Evolutionary conservation across 192 early-diverging fungal genomes (phyloP).

Genomic region (Linnemannia schmuckeri): DNA sequence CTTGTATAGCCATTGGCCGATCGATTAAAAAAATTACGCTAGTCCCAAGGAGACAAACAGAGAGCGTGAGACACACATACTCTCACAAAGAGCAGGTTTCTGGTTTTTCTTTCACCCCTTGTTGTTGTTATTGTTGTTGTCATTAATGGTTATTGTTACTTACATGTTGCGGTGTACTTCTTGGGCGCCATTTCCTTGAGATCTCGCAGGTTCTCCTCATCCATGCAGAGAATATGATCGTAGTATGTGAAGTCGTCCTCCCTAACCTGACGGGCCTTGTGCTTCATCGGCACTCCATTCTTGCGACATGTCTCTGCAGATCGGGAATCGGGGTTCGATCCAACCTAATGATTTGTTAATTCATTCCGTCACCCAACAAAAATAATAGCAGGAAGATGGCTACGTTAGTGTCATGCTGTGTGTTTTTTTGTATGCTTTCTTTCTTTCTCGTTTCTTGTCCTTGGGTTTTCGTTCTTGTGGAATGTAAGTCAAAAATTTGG

Average conservation of each 20-base stretch:
- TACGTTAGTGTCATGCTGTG: neutral
- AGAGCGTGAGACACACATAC: neutral
- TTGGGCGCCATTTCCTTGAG: constrained; percentile 60
- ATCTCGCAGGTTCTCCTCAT: constrained; percentile 80
- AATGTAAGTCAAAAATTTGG: neutral
- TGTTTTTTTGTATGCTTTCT: neutral
- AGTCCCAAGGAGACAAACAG: constrained; percentile 14
- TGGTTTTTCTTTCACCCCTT: neutral
- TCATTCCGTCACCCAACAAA: neutral
- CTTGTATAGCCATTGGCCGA: neutral
- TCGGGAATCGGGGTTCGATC: constrained; percentile 79
- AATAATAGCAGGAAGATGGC: neutral
- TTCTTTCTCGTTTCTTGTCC: neutral
- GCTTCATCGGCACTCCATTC: constrained; percentile 82
- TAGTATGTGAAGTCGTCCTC: constrained; percentile 76
- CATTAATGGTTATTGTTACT: constrained; percentile 1
- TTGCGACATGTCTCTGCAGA: constrained; percentile 72
- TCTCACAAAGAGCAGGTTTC: neutral
- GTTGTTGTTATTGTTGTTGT: neutral
- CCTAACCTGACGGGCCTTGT: constrained; percentile 78
- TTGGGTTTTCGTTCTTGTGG: neutral
- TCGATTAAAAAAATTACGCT: constrained; percentile 8
- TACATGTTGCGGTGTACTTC: constrained; percentile 47
- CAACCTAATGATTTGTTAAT: constrained; percentile 53
- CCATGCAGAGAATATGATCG: constrained; percentile 95